Conservation (phyloP, 352 stramenopile species). For the Pythium pyrilobum region DNA sequence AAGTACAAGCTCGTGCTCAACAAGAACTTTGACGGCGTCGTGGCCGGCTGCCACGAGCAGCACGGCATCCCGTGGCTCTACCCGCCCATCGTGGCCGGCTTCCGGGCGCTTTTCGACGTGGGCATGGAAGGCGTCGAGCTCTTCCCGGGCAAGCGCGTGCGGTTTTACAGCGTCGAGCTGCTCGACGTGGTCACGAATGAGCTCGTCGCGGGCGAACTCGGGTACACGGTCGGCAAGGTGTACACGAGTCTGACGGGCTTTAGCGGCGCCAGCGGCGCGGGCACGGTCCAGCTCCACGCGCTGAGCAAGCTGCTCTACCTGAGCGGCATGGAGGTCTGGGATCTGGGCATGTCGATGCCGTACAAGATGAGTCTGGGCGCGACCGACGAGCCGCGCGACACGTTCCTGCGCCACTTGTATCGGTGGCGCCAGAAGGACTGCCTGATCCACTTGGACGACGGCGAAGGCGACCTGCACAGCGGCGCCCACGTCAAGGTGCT, state of each 20-base stretch:
- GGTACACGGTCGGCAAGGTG: slow-evolving; percentile 90
- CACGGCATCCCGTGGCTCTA: slow-evolving; percentile 93
- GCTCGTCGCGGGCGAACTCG: slow-evolving; percentile 89
- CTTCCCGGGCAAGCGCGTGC: slow-evolving; percentile 48
- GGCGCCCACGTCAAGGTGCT: slow-evolving; percentile 49
- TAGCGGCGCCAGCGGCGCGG: slow-evolving; percentile 55
- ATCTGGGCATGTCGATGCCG: slow-evolving; percentile 87
- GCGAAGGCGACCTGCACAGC: slow-evolving; percentile 27
- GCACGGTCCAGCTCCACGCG: slow-evolving; percentile 83
- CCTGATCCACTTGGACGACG: slow-evolving; percentile 40
- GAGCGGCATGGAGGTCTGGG: slow-evolving; percentile 78
- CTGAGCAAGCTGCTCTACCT: slow-evolving; percentile 70
- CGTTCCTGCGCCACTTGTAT: slow-evolving; percentile 69
- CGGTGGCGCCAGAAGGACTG: slow-evolving; percentile 48
- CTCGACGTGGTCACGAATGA: slow-evolving; percentile 70
- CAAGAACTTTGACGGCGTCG: slow-evolving; percentile 82
- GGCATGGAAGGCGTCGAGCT: slow-evolving; percentile 55
- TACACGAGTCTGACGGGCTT: slow-evolving; percentile 90
- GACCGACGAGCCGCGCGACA: slow-evolving; percentile 57
- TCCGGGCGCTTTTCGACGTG: slow-evolving; percentile 62
- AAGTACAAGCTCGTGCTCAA: slow-evolving; percentile 87
- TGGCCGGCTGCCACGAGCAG: slow-evolving; percentile 88
- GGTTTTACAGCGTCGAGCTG: slow-evolving; percentile 90
- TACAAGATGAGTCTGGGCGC: slow-evolving; percentile 85
- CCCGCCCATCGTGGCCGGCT: slow-evolving; percentile 82